Evolutionary conservation across 2,329 filamentous ascomycete genomes (phyloP), one percentile per base, ranked within the genome.

Genomic region (Fulvia fulva): DNA sequence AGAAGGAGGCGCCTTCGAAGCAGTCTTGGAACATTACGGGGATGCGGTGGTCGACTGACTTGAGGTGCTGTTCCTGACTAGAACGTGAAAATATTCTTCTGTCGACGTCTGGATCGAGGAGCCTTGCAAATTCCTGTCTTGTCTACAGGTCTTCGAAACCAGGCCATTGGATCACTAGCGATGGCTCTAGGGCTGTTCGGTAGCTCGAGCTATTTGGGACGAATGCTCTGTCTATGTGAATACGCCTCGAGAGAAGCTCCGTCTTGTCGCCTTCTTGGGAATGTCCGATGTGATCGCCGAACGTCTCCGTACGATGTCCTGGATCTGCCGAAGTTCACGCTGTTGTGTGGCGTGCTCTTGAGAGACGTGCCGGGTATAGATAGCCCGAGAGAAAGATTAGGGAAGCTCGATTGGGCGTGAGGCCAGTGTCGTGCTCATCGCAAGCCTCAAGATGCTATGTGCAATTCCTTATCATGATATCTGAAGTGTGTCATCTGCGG

Each of bases 1-100:
- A 73, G 64, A 60, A 71, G 21, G 54, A 28, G 19, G 56, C 69
- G 32, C 62, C 59, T 49, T 62, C 58, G 64, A 71, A 73, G 53
- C 58, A 59, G 53, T 68, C 72, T 59, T 73, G 71, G 3, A 74
- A 57, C 69, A 74, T 72, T 34, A n/a, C n/a, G n/a, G n/a, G n/a
- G n/a, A n/a, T n/a, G n/a, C n/a, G n/a, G n/a, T n/a, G n/a, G n/a
- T n/a, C n/a, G 30, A 9, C 30, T 9, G 6, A 34, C 16, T 14
- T 34, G 16, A 14, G 9, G 2, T 34, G 2, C 30, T 34, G 8
- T 34, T 14, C 2, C 30, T 34, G 30, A 34, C 30, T 14, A 8
- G 3, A 14, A 9, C 16, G 30, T 14, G 30, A 34, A 34, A 34
- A 34, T 34, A 9, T 34, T 34, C 30, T 34, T 34, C 8, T 34